Evolutionary conservation across 805 yeast genomes (phyloP), one percentile per base, ranked within the genome.

Genomic region (Brettanomyces naardenensis): DNA sequence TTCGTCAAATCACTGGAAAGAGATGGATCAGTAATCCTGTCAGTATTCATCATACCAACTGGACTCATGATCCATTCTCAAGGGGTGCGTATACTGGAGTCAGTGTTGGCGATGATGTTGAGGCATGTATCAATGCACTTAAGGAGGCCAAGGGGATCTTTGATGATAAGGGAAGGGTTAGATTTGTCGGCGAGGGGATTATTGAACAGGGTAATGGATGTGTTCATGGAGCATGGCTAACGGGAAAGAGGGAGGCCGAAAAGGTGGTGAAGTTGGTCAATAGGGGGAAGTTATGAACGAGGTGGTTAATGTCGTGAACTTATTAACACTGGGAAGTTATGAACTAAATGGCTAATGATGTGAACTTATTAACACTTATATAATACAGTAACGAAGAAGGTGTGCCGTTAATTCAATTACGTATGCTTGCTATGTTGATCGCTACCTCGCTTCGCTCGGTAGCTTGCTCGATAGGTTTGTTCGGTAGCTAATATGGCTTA

Each of bases 161-260:
- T 35, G 58, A 59, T 27, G 63, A 62, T 18, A 44, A 46, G 29
- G 61, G 61, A 10, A 48, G 66, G 18, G 62, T 74, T 21, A 56
- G 78, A 29, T 75, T 75, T 58, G 79, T 77, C 1, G 80, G 80
- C 4, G 80, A 74, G 48, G 79, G 72, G 43, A 60, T 76, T 6
- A 61, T 60, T 20, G 56, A 59, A 35, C 72, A 68, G 32, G 80
- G 78, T 5, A 67, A 68, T 26, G 80, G 79, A 1, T 74, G 79
- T 53, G 76, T 67, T 3, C 79, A 75, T 49, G 80, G 78, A 3
- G 80, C 80, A 0, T 74, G 73, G 61, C 44, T 48, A 35, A 64
- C 73, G 38, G 80, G 78, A 9, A 42, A 46, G 23, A 59, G 78
- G 43, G 79, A 71, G 40, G 76, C 75, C 9, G 45, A 36, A 3